Evolutionary conservation across 352 stramenopile species (phyloP).

Genomic region (Thalassiosira exigua): DNA sequence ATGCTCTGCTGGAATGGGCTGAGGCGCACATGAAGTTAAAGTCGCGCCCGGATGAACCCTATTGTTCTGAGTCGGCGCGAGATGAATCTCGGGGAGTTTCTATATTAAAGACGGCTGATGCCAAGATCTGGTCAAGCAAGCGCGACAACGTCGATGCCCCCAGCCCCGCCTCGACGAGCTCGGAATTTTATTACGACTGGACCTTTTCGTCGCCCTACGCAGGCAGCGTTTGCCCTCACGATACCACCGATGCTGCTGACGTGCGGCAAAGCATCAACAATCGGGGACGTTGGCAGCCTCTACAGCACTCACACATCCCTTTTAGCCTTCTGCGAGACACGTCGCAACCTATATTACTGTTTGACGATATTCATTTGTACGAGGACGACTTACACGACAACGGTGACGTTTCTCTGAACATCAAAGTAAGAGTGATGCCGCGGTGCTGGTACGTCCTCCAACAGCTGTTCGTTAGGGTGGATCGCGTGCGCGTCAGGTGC

Average conservation of each 20-base stretch:
- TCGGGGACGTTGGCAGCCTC: constrained; percentile 26
- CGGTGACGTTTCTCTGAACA: constrained; percentile 81
- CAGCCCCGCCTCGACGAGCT: background rate
- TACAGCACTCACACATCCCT: constrained; percentile 37
- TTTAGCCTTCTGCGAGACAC: constrained; percentile 69
- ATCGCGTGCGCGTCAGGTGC: constrained; percentile 78
- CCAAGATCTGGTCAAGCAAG: constrained; percentile 62
- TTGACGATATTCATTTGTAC: constrained; percentile 86
- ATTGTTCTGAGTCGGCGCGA: background rate
- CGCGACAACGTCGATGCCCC: background rate
- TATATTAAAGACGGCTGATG: constrained; percentile 68
- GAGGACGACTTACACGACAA: constrained; percentile 90
- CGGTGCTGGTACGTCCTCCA: constrained; percentile 85
- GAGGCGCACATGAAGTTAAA: constrained; percentile 56
- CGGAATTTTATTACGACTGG: constrained; percentile 81
- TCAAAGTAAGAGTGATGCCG: constrained; percentile 88
- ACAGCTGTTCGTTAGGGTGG: constrained; percentile 84
- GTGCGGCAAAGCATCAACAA: constrained; percentile 23
- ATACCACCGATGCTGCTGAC: background rate
- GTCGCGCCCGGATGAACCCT: background rate
- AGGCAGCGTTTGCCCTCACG: constrained; percentile 25
- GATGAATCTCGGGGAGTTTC: constrained; percentile 58
- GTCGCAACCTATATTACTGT: constrained; percentile 86
- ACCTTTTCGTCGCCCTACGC: constrained; percentile 72
- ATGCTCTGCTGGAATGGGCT: constrained; percentile 68